phyloP scores from a whole-genome alignment of 805 yeast species.

The Kazachstania kunashirensis region DNA sequence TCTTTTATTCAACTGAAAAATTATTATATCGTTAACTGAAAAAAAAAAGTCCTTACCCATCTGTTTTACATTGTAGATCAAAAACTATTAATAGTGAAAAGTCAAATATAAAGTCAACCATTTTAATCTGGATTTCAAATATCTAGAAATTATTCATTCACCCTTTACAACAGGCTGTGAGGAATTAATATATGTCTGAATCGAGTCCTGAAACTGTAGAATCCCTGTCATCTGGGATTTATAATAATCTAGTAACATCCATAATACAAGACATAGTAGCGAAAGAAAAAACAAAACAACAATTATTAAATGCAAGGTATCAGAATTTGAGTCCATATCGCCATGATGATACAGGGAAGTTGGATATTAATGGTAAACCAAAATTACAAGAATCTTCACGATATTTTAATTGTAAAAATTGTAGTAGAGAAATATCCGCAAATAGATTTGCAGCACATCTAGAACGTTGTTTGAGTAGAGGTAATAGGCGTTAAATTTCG shows the following conservation, averaged over 20 bases:
- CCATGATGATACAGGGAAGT: slow-evolving; percentile 19
- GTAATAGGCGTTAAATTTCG: slow-evolving; percentile 42
- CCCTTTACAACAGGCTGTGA: too few species aligned
- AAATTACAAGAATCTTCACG: slow-evolving; percentile 28
- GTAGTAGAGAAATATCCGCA: slow-evolving; percentile 82
- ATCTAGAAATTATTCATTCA: too few species aligned
- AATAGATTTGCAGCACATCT: slow-evolving; percentile 88
- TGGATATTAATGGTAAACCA: slow-evolving; percentile 23
- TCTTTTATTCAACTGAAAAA: too few species aligned
- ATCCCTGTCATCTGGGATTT: slow-evolving; percentile 17
- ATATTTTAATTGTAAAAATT: slow-evolving; percentile 71
- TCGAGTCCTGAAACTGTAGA: slow-evolving; percentile 13
- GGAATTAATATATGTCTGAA: too few species aligned
- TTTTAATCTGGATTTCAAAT: too few species aligned
- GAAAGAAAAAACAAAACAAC: slow-evolving; percentile 18
- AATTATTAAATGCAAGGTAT: slow-evolving; percentile 16
- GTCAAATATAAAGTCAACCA: too few species aligned
- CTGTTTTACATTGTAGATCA: too few species aligned
- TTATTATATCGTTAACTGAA: too few species aligned
- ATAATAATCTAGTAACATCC: slow-evolving; percentile 20
- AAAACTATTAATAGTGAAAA: too few species aligned
- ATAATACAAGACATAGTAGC: slow-evolving; percentile 28
- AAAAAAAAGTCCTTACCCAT: too few species aligned
- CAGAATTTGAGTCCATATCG: slow-evolving; percentile 20
- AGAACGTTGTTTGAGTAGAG: slow-evolving; percentile 78